Conservation (phyloP, 2,329 filamentous ascomycete species). For the Pleoardoris graminearum region DNA sequence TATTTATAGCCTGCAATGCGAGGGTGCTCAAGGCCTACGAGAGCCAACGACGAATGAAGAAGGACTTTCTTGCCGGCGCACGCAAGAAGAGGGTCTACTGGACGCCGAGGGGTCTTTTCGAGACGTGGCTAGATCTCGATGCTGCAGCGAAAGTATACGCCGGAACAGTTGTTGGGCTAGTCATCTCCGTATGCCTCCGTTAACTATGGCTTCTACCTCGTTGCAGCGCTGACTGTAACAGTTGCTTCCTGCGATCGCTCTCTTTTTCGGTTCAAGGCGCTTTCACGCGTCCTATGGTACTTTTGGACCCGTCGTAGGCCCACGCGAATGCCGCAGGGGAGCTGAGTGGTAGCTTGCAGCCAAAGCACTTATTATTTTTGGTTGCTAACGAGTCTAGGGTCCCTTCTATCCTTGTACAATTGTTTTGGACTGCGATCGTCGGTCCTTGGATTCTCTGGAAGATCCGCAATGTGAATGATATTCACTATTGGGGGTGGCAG, state of each 20-base stretch:
- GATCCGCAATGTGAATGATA: constrained; percentile 42
- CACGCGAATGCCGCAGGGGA: constrained; percentile 53
- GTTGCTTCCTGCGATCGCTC: constrained; percentile 61
- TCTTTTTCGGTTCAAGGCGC: constrained; percentile 66
- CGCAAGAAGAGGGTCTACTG: constrained; percentile 38
- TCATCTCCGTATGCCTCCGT: constrained; percentile 31
- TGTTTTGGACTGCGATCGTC: constrained; percentile 43
- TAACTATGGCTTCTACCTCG: not conserved
- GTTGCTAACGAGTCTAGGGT: constrained; percentile 30
- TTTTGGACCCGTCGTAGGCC: constrained; percentile 53
- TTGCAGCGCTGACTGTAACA: constrained; percentile 38
- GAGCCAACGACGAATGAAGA: constrained; percentile 38
- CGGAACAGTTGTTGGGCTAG: constrained; percentile 33
- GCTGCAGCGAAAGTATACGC: constrained; percentile 41
- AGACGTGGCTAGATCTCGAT: constrained; percentile 37
- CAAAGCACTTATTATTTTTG: too few relatives aligned
- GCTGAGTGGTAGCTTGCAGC: constrained; percentile 69
- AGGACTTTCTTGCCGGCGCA: constrained; percentile 40
- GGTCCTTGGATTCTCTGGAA: constrained; percentile 46
- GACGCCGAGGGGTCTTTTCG: constrained; percentile 33
- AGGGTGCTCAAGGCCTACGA: constrained; percentile 43
- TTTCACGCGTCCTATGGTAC: constrained; percentile 64
- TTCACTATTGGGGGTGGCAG: constrained; percentile 47
- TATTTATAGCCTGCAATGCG: constrained; percentile 38
- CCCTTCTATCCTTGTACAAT: constrained; percentile 42